A percentile compares a stretch with the other conserved stretches of the same genome.
Evolutionary conservation across 2,329 filamentous ascomycete species (phyloP).

Genomic region (Plenodomus lindquistii): DNA sequence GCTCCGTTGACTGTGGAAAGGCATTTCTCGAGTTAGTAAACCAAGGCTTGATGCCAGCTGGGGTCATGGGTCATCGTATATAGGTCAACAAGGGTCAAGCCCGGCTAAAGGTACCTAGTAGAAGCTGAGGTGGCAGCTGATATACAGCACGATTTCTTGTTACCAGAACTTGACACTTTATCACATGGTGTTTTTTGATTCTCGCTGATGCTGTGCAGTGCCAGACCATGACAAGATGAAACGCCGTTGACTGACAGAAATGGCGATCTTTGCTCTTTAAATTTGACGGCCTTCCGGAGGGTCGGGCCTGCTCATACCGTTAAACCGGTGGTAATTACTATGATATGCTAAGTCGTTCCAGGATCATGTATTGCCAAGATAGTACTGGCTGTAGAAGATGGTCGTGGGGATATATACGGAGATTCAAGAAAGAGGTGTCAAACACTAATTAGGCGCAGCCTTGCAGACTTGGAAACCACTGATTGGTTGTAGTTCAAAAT

Average conservation of each 20-base stretch:
- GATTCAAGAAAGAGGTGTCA: not conserved
- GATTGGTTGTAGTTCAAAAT: not conserved
- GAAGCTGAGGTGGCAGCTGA: not conserved
- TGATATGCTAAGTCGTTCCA: not conserved
- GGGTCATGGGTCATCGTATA: slow-evolving; percentile 2
- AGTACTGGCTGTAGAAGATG: not conserved
- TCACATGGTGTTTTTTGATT: not conserved
- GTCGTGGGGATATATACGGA: not conserved
- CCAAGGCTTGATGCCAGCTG: not conserved
- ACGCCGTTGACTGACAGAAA: not conserved
- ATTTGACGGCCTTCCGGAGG: not conserved
- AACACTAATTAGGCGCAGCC: not conserved
- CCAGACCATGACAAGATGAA: not conserved
- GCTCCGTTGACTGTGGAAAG: slow-evolving; percentile 3
- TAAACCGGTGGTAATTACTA: too few relatives aligned
- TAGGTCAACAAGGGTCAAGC: not conserved
- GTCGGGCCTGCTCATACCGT: too few relatives aligned
- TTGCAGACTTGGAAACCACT: not conserved
- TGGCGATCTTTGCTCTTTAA: not conserved
- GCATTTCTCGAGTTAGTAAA: not conserved
- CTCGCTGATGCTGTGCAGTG: not conserved
- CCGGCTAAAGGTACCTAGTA: slow-evolving; percentile 1
- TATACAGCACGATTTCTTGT: not conserved
- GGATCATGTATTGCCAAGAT: not conserved
- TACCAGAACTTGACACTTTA: not conserved